Conservation (phyloP, 2,329 filamentous ascomycete species). For the Colletotrichum sp. region DNA sequence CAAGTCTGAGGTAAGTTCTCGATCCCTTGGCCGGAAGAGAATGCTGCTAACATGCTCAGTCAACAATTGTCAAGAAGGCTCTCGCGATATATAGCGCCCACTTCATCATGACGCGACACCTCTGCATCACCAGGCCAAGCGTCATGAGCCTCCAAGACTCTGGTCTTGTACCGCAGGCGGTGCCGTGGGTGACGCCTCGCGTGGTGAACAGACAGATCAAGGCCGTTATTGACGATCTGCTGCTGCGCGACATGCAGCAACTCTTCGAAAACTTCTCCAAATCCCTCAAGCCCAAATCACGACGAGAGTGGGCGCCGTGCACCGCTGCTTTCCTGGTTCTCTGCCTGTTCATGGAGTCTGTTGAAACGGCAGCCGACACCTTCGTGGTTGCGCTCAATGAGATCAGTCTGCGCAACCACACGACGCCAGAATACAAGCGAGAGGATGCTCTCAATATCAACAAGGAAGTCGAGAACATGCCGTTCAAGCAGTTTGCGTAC, state of each 20-base stretch:
- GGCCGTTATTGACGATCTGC: slow-evolving; percentile 59
- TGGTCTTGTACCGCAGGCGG: slow-evolving; percentile 48
- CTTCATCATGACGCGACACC: slow-evolving; percentile 60
- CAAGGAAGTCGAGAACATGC: slow-evolving; percentile 60
- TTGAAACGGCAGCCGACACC: slow-evolving; percentile 57
- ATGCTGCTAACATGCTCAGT: slow-evolving; percentile 29
- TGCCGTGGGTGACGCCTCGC: slow-evolving; percentile 53
- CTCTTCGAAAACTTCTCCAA: slow-evolving; percentile 59
- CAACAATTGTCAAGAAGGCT: slow-evolving; percentile 56
- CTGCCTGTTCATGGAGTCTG: slow-evolving; percentile 63
- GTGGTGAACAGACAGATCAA: slow-evolving; percentile 64
- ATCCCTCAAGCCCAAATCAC: slow-evolving; percentile 58
- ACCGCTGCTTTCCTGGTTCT: slow-evolving; percentile 61
- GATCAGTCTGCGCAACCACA: slow-evolving; percentile 45
- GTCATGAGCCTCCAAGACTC: slow-evolving; percentile 38
- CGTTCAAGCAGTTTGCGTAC: slow-evolving; percentile 64
- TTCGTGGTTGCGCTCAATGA: slow-evolving; percentile 59
- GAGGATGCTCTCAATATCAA: slow-evolving; percentile 51
- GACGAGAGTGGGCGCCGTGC: slow-evolving; percentile 61
- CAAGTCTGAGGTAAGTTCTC: slow-evolving; percentile 44
- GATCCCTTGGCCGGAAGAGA: not conserved
- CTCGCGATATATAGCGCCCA: slow-evolving; percentile 62
- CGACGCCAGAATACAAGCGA: slow-evolving; percentile 41
- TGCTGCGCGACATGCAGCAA: slow-evolving; percentile 54
- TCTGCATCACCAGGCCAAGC: slow-evolving; percentile 53